phyloP scores from a whole-genome alignment of 2,329 filamentous ascomycete genomes.

The Colletotrichum spaethianum region DNA sequence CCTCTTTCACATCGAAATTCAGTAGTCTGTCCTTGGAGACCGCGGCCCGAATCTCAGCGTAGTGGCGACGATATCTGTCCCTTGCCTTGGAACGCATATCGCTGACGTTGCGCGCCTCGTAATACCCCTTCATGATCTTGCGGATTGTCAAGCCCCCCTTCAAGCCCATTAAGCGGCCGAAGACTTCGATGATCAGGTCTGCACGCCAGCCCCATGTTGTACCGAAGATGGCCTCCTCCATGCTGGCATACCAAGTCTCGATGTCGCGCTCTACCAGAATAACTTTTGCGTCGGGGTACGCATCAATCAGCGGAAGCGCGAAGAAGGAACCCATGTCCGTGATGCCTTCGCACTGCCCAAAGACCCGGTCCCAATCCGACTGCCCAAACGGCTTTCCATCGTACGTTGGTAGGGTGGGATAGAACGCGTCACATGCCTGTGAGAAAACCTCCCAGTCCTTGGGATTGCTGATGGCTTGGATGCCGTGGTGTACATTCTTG shows the following conservation, averaged over 20 bases:
- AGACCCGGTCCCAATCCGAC: constrained; percentile 51
- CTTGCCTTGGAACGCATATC: constrained; percentile 55
- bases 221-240: constrained; percentile 49
- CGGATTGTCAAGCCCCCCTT: constrained; percentile 44
- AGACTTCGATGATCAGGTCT: constrained; percentile 41
- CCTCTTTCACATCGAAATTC: constrained; percentile 56
- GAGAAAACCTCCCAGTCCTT: constrained; percentile 47
- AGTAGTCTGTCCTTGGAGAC: constrained; percentile 53
- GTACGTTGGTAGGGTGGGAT: constrained; percentile 46
- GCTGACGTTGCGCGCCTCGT: constrained; percentile 43
- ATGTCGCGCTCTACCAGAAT: constrained; percentile 49
- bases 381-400: constrained; percentile 45
- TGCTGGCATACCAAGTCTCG: constrained; percentile 50
- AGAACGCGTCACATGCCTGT: constrained; percentile 50
- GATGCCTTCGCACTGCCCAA: constrained; percentile 46
- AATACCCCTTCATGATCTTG: constrained; percentile 50
- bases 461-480: constrained; percentile 44
- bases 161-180: constrained; percentile 51
- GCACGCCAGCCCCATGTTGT: constrained; percentile 45
- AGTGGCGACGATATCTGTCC: constrained; percentile 54
- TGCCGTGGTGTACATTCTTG: constrained; percentile 46
- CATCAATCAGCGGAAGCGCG: constrained; percentile 46
- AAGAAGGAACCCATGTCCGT: constrained; percentile 50
- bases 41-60: constrained; percentile 52
- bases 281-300: constrained; percentile 53